Conservation (phyloP, 257 asterid species). For the Haberlea rhodopensis region DNA sequence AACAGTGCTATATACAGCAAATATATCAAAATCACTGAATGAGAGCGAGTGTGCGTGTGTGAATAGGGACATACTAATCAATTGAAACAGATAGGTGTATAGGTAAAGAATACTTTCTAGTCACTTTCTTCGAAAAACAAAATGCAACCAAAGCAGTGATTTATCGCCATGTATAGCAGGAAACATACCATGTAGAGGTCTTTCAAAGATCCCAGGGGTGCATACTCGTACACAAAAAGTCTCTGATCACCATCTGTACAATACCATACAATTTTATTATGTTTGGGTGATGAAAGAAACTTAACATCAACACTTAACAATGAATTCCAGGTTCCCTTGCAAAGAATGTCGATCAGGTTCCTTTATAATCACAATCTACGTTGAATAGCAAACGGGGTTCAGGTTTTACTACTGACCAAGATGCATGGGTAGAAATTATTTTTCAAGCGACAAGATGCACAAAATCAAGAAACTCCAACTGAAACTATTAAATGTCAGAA, state of each 20-base stretch:
- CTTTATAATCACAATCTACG: constrained; percentile 74
- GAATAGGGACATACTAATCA: background rate
- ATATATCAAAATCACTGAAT: too few relatives aligned
- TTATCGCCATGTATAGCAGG: too few relatives aligned
- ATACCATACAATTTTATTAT: constrained; percentile 73
- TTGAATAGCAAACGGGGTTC: background rate
- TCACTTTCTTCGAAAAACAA: background rate
- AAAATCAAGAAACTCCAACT: too few relatives aligned
- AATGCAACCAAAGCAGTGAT: too few relatives aligned
- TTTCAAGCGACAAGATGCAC: too few relatives aligned
- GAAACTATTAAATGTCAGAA: too few relatives aligned
- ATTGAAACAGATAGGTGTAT: background rate
- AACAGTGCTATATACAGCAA: too few relatives aligned
- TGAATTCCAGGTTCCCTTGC: constrained; percentile 86
- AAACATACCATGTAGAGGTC: constrained; percentile 64
- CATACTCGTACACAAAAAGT: constrained; percentile 75
- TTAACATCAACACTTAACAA: constrained; percentile 76
- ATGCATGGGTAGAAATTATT: too few relatives aligned
- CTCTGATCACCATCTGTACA: constrained; percentile 92
- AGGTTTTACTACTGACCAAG: background rate
- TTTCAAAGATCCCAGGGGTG: constrained; percentile 77
- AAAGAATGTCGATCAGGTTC: constrained; percentile 76
- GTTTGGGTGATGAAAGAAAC: constrained; percentile 81
- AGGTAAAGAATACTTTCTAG: background rate
- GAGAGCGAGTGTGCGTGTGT: too few relatives aligned